Percentiles rank a stretch among this genome's conserved stretches.
Evolutionary conservation across 176 grass and related monocot species (phyloP).

Genomic region (Avena insularis): DNA sequence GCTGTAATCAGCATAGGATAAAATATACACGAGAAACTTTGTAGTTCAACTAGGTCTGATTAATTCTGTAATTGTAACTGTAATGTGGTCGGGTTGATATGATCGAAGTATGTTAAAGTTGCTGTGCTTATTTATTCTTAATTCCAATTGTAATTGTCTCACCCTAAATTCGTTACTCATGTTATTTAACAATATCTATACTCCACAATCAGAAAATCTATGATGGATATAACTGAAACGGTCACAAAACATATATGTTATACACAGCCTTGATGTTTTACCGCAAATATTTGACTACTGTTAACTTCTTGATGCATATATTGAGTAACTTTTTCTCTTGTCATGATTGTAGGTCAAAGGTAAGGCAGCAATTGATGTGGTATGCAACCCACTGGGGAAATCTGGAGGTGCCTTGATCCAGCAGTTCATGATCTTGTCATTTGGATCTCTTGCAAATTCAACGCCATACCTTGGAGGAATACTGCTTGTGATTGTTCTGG

Average conservation of each 20-base stretch:
- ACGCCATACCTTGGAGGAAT: slow-evolving; percentile 98
- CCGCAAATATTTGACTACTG: not conserved
- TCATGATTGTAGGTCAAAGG: slow-evolving; percentile 76
- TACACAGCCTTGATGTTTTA: not conserved
- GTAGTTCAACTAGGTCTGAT: not conserved
- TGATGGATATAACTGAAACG: not conserved
- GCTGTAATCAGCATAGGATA: slow-evolving; percentile 1
- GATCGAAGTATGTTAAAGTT: not conserved
- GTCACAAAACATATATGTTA: not conserved
- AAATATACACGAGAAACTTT: not conserved
- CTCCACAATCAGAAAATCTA: slow-evolving; percentile 9
- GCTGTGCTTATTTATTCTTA: not conserved
- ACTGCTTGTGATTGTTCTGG: slow-evolving; percentile 86
- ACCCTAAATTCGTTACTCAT: not conserved
- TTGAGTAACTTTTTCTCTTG: slow-evolving; percentile 31
- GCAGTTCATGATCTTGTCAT: slow-evolving; percentile 98
- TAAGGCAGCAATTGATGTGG: slow-evolving; percentile 98
- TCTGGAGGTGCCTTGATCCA: slow-evolving; percentile 99
- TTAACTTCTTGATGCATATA: not conserved
- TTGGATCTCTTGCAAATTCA: slow-evolving; percentile 90
- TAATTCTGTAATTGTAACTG: slow-evolving; percentile 20
- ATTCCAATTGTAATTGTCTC: not conserved
- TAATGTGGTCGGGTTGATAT: not conserved
- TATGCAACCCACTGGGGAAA: slow-evolving; percentile 98
- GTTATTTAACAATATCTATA: not conserved